A percentile compares a stretch with the other conserved stretches of the same genome.
These are phyloP conservation scores for Neofusicoccum laricinum DNA, from an alignment of 2,329 filamentous ascomycete genomes.

Conservation along the genomic window DNA sequence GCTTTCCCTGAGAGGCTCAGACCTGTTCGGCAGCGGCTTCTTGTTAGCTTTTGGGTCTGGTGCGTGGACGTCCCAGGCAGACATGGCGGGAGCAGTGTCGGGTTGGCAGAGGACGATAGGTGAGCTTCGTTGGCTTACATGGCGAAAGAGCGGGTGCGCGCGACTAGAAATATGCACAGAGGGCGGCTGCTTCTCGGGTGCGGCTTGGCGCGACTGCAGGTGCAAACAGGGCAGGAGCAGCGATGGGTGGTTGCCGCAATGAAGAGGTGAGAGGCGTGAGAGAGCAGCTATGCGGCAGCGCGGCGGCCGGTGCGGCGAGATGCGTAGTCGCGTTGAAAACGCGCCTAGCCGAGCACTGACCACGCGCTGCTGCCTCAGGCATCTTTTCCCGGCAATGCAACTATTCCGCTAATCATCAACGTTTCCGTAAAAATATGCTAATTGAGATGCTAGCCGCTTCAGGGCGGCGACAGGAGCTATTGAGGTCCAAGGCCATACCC, in stretches of 20 bases:
- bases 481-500: too few species aligned
- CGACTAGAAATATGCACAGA: neutral
- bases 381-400: neutral
- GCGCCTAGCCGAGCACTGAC: neutral
- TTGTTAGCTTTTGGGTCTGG: neutral
- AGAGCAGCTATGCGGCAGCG: neutral
- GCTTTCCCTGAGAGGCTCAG: constrained; percentile 63
- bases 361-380: neutral
- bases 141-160: neutral
- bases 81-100: neutral
- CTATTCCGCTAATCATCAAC: too few species aligned
- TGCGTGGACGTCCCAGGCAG: neutral
- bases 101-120: neutral
- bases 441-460: too few species aligned
- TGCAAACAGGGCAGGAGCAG: constrained; percentile 4
- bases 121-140: constrained; percentile 1
- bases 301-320: neutral
- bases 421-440: too few species aligned
- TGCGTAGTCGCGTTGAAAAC: constrained; percentile 13
- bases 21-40: neutral
- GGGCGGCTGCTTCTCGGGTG: neutral
- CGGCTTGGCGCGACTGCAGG: neutral
- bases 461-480: too few species aligned
- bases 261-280: neutral
- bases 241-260: neutral